Conservation (phyloP, 305 asterid genomes). For the Solanum hybrid region DNA sequence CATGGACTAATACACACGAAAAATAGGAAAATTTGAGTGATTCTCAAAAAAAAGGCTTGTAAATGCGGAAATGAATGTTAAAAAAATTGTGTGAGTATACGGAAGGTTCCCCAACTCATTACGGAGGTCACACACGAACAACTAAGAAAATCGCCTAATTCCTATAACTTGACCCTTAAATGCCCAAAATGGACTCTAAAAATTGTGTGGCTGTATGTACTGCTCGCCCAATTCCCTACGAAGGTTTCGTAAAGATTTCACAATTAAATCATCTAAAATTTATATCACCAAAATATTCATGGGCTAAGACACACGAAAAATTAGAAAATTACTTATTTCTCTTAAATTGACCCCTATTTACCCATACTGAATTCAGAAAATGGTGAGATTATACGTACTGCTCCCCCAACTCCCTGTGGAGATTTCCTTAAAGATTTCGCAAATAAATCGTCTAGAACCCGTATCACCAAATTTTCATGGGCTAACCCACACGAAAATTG, state of each 20-base stretch:
- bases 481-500: background rate
- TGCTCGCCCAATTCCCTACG: background rate
- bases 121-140: background rate
- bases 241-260: background rate
- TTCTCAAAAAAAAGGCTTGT: too few species aligned
- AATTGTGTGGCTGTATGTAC: background rate
- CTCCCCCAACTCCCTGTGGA: background rate
- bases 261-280: background rate
- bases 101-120: background rate
- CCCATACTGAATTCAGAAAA: background rate
- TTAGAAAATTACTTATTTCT: too few species aligned
- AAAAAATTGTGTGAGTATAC: too few species aligned
- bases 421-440: background rate
- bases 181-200: background rate
- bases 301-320: background rate
- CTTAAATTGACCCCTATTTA: background rate
- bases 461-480: background rate
- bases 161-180: background rate
- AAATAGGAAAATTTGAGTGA: fast-evolving
- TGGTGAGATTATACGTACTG: background rate
- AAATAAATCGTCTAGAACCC: background rate
- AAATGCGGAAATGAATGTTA: background rate
- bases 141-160: background rate
- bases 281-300: background rate
- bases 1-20: background rate